Evolutionary conservation across 192 early-diverging fungal genomes (phyloP).

Genomic region (Backusella sp.): DNA sequence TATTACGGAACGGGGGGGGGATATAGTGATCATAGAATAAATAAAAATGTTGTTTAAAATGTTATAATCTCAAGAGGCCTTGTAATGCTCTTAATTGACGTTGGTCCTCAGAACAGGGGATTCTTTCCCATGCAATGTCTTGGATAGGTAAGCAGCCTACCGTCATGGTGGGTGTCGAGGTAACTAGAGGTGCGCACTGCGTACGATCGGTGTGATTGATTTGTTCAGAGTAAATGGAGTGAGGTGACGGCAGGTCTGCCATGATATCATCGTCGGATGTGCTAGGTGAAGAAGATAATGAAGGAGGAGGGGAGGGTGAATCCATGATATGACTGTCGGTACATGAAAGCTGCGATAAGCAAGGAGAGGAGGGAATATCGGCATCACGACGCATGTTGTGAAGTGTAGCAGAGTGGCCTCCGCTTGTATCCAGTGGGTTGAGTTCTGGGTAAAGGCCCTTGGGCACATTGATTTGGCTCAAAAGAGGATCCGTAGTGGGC

Average conservation of each 20-base stretch:
- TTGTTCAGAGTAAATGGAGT: conserved; percentile 4
- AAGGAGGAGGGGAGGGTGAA: conserved; percentile 23
- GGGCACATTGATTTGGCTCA: conserved; percentile 68
- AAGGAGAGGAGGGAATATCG: conserved; percentile 9
- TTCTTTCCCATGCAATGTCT: conserved; percentile 41
- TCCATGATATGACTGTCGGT: not conserved
- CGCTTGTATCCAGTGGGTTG: conserved; percentile 36
- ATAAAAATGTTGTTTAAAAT: not conserved
- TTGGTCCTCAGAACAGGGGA: conserved; percentile 40
- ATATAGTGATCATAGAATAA: not conserved
- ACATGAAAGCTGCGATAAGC: conserved; percentile 5
- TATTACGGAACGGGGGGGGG: not conserved
- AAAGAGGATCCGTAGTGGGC: conserved; percentile 63
- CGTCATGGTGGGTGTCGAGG: not conserved
- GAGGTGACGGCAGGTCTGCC: conserved; percentile 19
- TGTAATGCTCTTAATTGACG: conserved; percentile 38
- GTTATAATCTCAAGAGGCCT: conserved; percentile 27
- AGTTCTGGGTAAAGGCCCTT: conserved; percentile 86
- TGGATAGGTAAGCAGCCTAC: conserved; percentile 20
- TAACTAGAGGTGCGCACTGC: not conserved
- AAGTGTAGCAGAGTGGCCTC: conserved; percentile 29
- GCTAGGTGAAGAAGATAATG: conserved; percentile 37
- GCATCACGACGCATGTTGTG: conserved; percentile 25
- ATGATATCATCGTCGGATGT: conserved; percentile 37
- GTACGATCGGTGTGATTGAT: not conserved